A percentile compares a stretch with the other conserved stretches of the same genome.
phyloP scores from a whole-genome alignment of 1,284 basidiomycete species.

The Bondarzewia mesenterica region DNA sequence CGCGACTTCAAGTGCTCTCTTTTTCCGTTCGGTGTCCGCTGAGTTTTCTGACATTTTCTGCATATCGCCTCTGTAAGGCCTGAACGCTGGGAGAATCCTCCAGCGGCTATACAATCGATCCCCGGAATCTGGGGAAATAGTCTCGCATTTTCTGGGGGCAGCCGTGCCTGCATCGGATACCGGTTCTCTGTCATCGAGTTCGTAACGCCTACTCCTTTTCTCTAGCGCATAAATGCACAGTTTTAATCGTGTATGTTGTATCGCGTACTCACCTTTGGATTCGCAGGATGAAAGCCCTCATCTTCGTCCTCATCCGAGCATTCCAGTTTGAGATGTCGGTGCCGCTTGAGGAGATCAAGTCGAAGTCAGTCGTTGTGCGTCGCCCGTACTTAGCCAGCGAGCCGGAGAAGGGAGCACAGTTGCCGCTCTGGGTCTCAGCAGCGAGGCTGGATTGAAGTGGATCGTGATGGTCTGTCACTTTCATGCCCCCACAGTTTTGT shows the following conservation, averaged over 20 bases:
- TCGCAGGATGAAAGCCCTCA: slow-evolving; percentile 25
- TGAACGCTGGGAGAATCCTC: slow-evolving; percentile 22
- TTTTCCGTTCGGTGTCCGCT: not conserved
- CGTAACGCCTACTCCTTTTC: slow-evolving; percentile 5
- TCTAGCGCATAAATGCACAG: not conserved
- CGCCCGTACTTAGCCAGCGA: slow-evolving; percentile 16
- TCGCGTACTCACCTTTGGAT: no score
- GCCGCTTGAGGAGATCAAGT: slow-evolving; percentile 17
- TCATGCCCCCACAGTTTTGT: no score
- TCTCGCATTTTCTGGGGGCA: slow-evolving; percentile 23
- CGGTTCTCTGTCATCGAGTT: slow-evolving; percentile 36
- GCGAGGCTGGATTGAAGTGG: not conserved
- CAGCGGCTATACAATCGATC: slow-evolving; percentile 14
- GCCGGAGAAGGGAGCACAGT: slow-evolving; percentile 11
- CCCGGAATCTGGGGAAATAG: slow-evolving; percentile 25
- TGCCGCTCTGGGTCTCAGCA: slow-evolving; percentile 13
- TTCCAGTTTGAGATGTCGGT: slow-evolving; percentile 29
- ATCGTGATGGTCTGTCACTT: not conserved
- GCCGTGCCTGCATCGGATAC: slow-evolving; percentile 29
- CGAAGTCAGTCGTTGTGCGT: slow-evolving; percentile 14
- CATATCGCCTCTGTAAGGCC: no score
- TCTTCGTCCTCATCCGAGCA: slow-evolving; percentile 21
- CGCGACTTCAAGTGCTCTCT: slow-evolving; percentile 17
- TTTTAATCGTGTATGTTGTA: no score
- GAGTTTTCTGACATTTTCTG: not conserved